Evolutionary conservation across 2,329 filamentous ascomycete species (phyloP).

Genomic region (Aspergillus sp.): DNA sequence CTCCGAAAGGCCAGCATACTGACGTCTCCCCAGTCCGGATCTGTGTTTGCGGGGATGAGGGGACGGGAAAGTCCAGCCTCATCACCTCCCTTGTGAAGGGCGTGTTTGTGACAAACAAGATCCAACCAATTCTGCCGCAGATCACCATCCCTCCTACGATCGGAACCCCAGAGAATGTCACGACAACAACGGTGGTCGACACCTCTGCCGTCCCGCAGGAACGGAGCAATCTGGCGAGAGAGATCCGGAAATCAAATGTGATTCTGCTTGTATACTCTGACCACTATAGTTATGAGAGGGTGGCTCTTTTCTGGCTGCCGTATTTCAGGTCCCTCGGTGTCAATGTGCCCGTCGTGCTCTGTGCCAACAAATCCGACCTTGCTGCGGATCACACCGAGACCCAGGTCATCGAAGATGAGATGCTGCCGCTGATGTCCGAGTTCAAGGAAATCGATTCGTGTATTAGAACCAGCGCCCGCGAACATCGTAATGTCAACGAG

Average conservation of each 20-base stretch:
- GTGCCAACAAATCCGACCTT: conserved; percentile 96
- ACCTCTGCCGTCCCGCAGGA: conserved; percentile 95
- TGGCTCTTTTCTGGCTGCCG: conserved; percentile 97
- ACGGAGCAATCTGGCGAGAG: conserved; percentile 82
- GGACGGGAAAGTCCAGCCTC: conserved; percentile 88
- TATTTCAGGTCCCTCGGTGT: conserved; percentile 98
- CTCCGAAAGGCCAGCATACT: not conserved
- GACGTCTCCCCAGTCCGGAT: conserved; percentile 66
- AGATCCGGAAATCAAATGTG: conserved; percentile 95
- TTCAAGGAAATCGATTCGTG: conserved; percentile 99
- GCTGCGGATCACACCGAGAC: conserved; percentile 71
- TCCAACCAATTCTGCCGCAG: conserved; percentile 88
- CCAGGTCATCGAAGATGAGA: conserved; percentile 92
- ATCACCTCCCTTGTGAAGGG: conserved; percentile 97
- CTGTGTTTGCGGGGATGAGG: conserved; percentile 94
- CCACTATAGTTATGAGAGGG: conserved; percentile 97
- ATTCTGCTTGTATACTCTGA: conserved; percentile 97
- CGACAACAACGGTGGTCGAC: conserved; percentile 88
- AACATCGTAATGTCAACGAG: conserved; percentile 92
- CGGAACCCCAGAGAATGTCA: conserved; percentile 93
- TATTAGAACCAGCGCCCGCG: conserved; percentile 87
- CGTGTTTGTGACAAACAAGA: conserved; percentile 92
- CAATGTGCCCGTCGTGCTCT: conserved; percentile 94
- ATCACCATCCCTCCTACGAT: conserved; percentile 93
- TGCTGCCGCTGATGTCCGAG: conserved; percentile 96